phyloP scores from a whole-genome alignment of 495 filamentous ascomycete species.

The Penicillium soppii region DNA sequence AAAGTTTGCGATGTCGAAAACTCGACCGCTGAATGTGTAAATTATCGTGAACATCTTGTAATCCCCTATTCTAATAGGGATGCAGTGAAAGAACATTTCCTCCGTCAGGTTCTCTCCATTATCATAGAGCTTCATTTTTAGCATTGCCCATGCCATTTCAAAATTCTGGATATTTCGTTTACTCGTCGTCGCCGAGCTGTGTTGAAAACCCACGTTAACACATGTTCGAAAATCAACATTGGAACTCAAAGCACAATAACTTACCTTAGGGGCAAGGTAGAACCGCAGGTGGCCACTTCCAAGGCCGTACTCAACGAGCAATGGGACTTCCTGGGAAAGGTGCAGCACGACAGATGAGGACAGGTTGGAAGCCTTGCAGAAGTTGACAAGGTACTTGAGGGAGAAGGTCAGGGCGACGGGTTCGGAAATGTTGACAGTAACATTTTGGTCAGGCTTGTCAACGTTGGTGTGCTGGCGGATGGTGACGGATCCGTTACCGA shows the following conservation, averaged over 20 bases:
- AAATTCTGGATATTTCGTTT: constrained; percentile 28
- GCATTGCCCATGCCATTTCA: constrained; percentile 13
- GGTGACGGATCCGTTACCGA: constrained; percentile 90
- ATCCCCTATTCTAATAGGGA: constrained; percentile 19
- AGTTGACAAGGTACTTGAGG: constrained; percentile 99
- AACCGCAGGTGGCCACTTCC: constrained; percentile 90
- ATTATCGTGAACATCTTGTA: constrained; percentile 17
- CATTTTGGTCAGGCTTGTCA: constrained; percentile 83
- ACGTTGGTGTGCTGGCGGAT: constrained; percentile 86
- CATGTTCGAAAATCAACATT: neutral
- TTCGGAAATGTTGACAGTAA: constrained; percentile 87
- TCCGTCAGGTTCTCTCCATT: constrained; percentile 33
- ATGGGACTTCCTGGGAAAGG: constrained; percentile 92
- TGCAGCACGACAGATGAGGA: constrained; percentile 83
- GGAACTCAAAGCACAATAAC: constrained; percentile 16
- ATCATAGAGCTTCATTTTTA: constrained; percentile 32
- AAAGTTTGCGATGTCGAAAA: constrained; percentile 5
- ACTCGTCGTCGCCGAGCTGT: constrained; percentile 92
- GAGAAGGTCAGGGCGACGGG: constrained; percentile 96
- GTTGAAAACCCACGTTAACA: constrained; percentile 7
- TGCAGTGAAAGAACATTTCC: constrained; percentile 20
- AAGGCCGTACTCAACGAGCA: constrained; percentile 89
- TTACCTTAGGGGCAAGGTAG: constrained; percentile 96
- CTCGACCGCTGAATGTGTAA: constrained; percentile 13
- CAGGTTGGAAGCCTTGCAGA: constrained; percentile 94